Percentiles rank a stretch among this genome's conserved stretches.
Conservation (phyloP, 345 rosid species). For the Citrus medica region DNA sequence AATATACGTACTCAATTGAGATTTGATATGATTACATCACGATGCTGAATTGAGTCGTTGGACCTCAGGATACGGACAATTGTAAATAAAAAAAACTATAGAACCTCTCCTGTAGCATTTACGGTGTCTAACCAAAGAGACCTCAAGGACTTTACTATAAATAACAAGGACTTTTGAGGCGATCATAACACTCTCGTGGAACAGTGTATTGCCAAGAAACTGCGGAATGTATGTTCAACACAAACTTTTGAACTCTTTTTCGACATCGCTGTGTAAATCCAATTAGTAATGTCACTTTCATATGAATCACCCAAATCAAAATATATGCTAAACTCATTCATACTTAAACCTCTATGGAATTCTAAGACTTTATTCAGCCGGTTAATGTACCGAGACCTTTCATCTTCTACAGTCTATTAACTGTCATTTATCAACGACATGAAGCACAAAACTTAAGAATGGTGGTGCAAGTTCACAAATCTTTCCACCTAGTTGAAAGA, state of each 20-base stretch:
- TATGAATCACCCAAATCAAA: neutral
- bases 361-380: neutral
- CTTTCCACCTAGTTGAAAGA: slow-evolving; percentile 1
- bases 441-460: neutral
- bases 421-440: neutral
- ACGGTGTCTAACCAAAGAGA: too few relatives aligned
- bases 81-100: too few relatives aligned
- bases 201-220: too few relatives aligned
- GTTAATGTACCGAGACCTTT: neutral
- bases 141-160: too few relatives aligned
- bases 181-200: too few relatives aligned
- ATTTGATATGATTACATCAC: too few relatives aligned
- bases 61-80: too few relatives aligned
- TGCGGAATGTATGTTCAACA: neutral
- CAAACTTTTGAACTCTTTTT: neutral
- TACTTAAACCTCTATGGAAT: neutral
- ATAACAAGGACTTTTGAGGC: too few relatives aligned
- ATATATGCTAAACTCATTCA: neutral
- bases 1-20: too few relatives aligned
- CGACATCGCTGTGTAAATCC: neutral
- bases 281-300: neutral
- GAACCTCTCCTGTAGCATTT: too few relatives aligned
- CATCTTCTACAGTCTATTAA: neutral
- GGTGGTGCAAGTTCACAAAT: neutral
- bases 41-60: too few relatives aligned